phyloP scores from a whole-genome alignment of 305 asterid genomes.

The Fraxinus floribunda region DNA sequence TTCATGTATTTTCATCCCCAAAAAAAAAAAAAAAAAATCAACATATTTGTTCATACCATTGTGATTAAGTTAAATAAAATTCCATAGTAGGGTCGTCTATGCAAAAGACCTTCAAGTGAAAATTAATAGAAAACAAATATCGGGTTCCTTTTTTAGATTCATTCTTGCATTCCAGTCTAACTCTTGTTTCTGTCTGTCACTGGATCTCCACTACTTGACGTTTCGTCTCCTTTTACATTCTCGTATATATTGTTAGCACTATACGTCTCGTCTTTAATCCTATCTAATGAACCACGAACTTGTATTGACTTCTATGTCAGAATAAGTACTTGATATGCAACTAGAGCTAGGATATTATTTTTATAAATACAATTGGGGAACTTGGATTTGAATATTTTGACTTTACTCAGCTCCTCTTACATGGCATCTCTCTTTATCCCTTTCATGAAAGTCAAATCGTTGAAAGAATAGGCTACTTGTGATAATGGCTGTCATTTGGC shows the following conservation, averaged over 20 bases:
- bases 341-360: background rate
- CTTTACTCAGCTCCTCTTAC: background rate
- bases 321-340: background rate
- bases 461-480: conserved; percentile 28
- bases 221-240: background rate
- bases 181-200: no score
- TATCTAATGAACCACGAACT: background rate
- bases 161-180: no score
- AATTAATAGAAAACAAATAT: background rate
- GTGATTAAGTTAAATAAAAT: background rate
- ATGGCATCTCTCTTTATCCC: conserved; percentile 3
- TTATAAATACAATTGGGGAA: background rate
- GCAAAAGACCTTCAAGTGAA: background rate
- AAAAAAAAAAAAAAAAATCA: background rate
- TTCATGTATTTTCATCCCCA: background rate
- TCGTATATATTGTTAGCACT: background rate
- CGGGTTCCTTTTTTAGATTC: no score
- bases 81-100: background rate
- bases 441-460: conserved; percentile 17
- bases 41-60: background rate
- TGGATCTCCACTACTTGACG: no score
- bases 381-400: background rate
- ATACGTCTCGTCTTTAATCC: background rate
- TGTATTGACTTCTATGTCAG: background rate
- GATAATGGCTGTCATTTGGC: conserved; percentile 26